phyloP scores from a whole-genome alignment of 139 green algal species.

The Tetradesmus obliquus region DNA sequence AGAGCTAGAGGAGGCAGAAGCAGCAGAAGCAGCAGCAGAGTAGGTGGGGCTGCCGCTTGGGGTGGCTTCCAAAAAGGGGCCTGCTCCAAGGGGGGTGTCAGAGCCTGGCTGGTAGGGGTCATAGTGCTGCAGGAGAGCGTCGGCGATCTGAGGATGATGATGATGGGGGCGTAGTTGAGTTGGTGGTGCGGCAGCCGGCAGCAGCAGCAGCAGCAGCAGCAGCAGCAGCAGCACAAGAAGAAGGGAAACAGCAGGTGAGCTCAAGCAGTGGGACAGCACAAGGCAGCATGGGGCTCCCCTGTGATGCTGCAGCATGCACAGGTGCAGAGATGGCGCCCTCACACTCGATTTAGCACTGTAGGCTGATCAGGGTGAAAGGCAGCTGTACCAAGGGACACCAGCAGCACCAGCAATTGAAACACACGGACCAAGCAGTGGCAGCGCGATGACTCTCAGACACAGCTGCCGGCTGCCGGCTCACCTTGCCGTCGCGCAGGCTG shows the following conservation, averaged over 20 bases:
- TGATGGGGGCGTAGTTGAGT: not conserved
- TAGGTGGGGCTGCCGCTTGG: not conserved
- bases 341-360: not conserved
- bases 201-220: not conserved
- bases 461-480: not conserved
- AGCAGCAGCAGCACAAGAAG: not conserved
- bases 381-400: not conserved
- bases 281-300: not conserved
- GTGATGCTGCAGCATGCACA: no score
- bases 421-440: not conserved
- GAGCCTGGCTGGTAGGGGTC: not conserved
- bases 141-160: not conserved
- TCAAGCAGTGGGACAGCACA: not conserved
- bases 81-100: not conserved
- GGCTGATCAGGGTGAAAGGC: not conserved
- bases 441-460: not conserved
- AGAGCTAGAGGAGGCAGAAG: not conserved
- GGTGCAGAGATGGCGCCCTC: no score
- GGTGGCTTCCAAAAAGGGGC: constrained; percentile 3
- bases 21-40: not conserved
- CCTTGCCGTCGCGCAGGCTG: not conserved
- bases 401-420: not conserved
- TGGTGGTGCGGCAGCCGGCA: not conserved
- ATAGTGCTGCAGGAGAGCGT: constrained; percentile 23
- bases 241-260: not conserved